Percentiles rank a stretch among this genome's conserved stretches.
These are phyloP conservation scores for Sporobolus alterniflorus DNA, from an alignment of 202 grass and related monocot species.

Conservation along the genomic window DNA sequence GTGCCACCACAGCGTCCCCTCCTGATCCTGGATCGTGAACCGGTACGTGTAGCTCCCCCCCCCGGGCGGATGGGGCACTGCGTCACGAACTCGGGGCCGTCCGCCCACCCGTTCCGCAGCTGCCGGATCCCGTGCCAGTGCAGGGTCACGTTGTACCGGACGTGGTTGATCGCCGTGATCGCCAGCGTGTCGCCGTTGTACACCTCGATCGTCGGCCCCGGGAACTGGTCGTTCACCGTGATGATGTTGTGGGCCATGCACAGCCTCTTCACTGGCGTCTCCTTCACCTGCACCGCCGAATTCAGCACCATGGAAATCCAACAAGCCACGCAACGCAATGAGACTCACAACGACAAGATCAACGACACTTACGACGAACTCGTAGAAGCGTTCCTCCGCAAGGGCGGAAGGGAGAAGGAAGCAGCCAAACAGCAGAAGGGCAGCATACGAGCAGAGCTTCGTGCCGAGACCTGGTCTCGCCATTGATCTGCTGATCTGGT, in stretches of 20 bases:
- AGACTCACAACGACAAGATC: neutral
- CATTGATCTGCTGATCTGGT: constrained; percentile 25
- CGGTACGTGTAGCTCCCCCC: constrained; percentile 73
- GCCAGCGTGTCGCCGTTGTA: constrained; percentile 73
- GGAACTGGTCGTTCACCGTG: constrained; percentile 89
- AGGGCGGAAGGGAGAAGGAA: constrained; percentile 38
- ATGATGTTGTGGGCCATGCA: constrained; percentile 73
- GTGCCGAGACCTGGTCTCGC: neutral
- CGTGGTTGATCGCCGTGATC: constrained; percentile 81
- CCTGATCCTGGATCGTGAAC: constrained; percentile 69
- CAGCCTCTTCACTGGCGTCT: constrained; percentile 78
- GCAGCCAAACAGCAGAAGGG: constrained; percentile 33
- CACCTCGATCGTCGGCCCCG: constrained; percentile 77
- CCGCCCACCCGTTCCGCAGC: constrained; percentile 70
- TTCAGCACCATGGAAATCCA: neutral
- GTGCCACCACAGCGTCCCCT: constrained; percentile 87
- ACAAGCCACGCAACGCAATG: neutral
- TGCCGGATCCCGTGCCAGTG: constrained; percentile 90
- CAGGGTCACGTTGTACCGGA: constrained; percentile 84
- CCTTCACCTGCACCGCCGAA: constrained; percentile 56
- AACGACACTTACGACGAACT: constrained; percentile 64
- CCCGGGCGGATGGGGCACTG: constrained; percentile 79
- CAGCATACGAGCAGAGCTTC: constrained; percentile 5
- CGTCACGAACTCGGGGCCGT: constrained; percentile 69
- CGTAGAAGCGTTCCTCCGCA: constrained; percentile 81